Evolutionary conservation across 768 basidiomycete genomes (phyloP).

Genomic region (Boletus tomentosulus): DNA sequence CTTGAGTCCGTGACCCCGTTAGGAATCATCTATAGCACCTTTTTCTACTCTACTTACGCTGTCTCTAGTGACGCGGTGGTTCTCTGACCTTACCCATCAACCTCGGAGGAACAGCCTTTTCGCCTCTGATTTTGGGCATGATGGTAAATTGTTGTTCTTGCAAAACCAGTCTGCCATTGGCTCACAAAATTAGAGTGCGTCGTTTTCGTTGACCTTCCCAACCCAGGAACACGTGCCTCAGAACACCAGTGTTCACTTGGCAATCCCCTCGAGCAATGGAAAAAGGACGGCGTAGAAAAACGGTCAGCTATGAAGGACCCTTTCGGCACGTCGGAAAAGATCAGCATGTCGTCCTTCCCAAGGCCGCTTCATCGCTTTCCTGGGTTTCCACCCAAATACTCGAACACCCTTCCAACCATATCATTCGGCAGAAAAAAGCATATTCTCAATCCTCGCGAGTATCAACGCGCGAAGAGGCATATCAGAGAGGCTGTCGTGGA

Average conservation of each 20-base stretch:
- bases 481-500: slow-evolving; percentile 80
- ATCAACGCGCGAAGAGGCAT: slow-evolving; percentile 74
- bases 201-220: neutral
- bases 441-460: slow-evolving; percentile 66
- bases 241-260: neutral
- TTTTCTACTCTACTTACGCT: slow-evolving; percentile 1
- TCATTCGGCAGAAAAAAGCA: neutral
- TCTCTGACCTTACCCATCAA: neutral
- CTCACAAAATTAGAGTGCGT: neutral
- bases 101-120: neutral
- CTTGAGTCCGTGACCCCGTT: neutral
- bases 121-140: slow-evolving; percentile 13
- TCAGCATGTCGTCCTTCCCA: neutral
- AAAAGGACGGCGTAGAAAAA: neutral
- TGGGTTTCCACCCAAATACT: neutral
- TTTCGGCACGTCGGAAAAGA: neutral
- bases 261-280: neutral
- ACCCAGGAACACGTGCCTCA: neutral
- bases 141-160: slow-evolving; percentile 2
- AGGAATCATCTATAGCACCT: slow-evolving; percentile 11
- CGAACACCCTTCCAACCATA: neutral
- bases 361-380: neutral
- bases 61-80: slow-evolving; percentile 1
- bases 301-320: neutral
- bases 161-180: no score